Evolutionary conservation across 1,139 yeast species (phyloP), one percentile per base, ranked within the genome.

Genomic region (Taiozyma sp.): DNA sequence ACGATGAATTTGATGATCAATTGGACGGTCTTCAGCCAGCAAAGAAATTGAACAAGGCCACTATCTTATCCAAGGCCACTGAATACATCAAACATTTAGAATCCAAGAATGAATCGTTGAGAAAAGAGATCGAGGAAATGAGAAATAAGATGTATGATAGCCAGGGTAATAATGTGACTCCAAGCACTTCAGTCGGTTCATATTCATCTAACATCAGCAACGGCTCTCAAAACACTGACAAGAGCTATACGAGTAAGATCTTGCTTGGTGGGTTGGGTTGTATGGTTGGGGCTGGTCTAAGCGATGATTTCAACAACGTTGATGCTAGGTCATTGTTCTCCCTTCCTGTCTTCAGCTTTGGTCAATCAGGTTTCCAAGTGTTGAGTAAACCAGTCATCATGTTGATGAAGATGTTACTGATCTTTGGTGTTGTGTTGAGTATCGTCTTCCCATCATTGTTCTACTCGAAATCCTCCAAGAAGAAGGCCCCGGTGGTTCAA

Each of bases 1-100:
- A 68, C 19, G 70, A 64, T 13, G 68, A 68, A 26, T 73, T 48
- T 11, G 59, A 57, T 30, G 65, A 55, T 45, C 74, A 84, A 55
- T 72, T 90, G 55, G 97, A 89, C 61, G 97, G 97, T 2, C 75
- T 90, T 52, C 77, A 84, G n/a, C 97, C 97, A 0, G 96, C 97
- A 3, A 73, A 81, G 49, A 89, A 88, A 64, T 75, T 90, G 58
- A 90, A 89, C 69, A 91, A 91, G 67, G 97, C 97, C 8, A 85
- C 89, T 47, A 90, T 91, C 30, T 75, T 91, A 56, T 79, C 89
- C 47, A 88, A 90, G 65, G 96, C 97, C 6, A 87, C 95, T 2
- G 97, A 90, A 67, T 91, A 90, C 63, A 90, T 91, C 60, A 77
- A 79, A 37, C 96, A 90, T 68, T 74, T 91, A 63, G 95, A 90